These are phyloP conservation scores for Thuja plicata DNA, from an alignment of 83 land plant genomes.

Conservation along the genomic window DNA sequence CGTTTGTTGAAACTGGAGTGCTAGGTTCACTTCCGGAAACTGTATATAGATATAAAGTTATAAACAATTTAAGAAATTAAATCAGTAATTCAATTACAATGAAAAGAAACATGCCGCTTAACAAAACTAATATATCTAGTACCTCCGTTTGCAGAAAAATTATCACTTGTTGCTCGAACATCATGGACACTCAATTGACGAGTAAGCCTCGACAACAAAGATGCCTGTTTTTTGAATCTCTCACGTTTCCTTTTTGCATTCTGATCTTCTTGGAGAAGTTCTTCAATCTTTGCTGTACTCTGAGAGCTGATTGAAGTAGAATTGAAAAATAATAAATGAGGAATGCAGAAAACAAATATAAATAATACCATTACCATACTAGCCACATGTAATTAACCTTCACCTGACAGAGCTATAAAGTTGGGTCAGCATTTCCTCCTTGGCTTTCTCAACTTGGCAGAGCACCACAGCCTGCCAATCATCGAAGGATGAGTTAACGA, in stretches of 20 bases:
- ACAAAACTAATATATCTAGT: not conserved
- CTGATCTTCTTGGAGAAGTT: slow-evolving; percentile 85
- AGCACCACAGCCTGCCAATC: slow-evolving; percentile 78
- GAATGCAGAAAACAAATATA: not conserved
- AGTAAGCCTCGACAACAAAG: slow-evolving; percentile 76
- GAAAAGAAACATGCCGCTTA: not conserved
- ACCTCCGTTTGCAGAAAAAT: slow-evolving; percentile 53
- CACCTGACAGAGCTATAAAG: slow-evolving; percentile 84
- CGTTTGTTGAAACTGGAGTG: slow-evolving; percentile 31
- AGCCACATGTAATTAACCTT: not conserved
- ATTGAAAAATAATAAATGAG: not conserved
- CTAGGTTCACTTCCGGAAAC: slow-evolving; percentile 1
- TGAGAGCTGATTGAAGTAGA: slow-evolving; percentile 47
- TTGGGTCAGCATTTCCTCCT: slow-evolving; percentile 95
- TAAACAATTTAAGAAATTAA: not conserved
- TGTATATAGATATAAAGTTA: slow-evolving; percentile 1
- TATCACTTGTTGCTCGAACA: slow-evolving; percentile 66
- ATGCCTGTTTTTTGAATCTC: slow-evolving; percentile 69
- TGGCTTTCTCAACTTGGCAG: slow-evolving; percentile 98
- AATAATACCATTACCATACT: not conserved
- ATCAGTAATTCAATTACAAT: not conserved
- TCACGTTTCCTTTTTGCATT: slow-evolving; percentile 84
- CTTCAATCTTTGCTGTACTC: slow-evolving; percentile 74
- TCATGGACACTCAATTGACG: slow-evolving; percentile 91
- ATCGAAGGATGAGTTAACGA: not conserved